These are phyloP conservation scores for Arabidopsis suecica DNA, from an alignment of 345 rosid species.

Conservation along the genomic window DNA sequence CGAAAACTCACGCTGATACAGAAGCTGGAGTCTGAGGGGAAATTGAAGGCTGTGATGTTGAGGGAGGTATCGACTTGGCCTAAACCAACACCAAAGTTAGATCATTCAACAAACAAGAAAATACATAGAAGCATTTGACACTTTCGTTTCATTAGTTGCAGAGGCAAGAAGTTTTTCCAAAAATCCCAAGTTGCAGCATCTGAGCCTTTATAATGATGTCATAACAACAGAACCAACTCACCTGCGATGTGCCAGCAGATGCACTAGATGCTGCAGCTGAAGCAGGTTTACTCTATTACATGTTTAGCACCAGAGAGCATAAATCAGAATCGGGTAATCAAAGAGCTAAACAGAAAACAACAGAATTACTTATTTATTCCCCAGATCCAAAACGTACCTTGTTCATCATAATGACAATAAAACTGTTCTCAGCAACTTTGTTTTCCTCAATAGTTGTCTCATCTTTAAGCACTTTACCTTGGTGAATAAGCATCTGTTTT, in stretches of 20 bases:
- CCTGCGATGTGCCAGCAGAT: slow-evolving; percentile 61
- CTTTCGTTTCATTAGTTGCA: slow-evolving; percentile 18
- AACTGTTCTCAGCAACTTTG: slow-evolving; percentile 74
- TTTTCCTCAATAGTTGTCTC: slow-evolving; percentile 75
- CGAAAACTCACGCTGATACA: slow-evolving; percentile 51
- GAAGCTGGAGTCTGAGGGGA: slow-evolving; percentile 56
- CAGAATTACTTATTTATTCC: background rate
- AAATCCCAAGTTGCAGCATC: slow-evolving; percentile 12
- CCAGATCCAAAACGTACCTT: slow-evolving; percentile 55
- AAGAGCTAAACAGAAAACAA: slow-evolving; percentile 10
- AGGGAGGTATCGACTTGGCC: slow-evolving; percentile 58
- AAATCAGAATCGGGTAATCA: background rate
- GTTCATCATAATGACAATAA: slow-evolving; percentile 78
- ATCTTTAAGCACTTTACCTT: slow-evolving; percentile 86
- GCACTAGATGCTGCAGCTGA: slow-evolving; percentile 63
- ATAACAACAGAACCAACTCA: slow-evolving; percentile 32
- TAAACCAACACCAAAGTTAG: slow-evolving; percentile 37
- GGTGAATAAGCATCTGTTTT: slow-evolving; percentile 80
- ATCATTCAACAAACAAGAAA: slow-evolving; percentile 20
- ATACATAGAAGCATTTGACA: background rate
- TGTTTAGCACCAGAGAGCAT: background rate
- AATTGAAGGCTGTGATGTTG: slow-evolving; percentile 45
- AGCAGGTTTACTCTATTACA: slow-evolving; percentile 60
- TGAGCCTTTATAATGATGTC: slow-evolving; percentile 6
- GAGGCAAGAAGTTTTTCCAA: background rate